These are phyloP conservation scores for Globisporangium uncinulatum DNA, from an alignment of 352 stramenopile genomes.

Conservation along the genomic window DNA sequence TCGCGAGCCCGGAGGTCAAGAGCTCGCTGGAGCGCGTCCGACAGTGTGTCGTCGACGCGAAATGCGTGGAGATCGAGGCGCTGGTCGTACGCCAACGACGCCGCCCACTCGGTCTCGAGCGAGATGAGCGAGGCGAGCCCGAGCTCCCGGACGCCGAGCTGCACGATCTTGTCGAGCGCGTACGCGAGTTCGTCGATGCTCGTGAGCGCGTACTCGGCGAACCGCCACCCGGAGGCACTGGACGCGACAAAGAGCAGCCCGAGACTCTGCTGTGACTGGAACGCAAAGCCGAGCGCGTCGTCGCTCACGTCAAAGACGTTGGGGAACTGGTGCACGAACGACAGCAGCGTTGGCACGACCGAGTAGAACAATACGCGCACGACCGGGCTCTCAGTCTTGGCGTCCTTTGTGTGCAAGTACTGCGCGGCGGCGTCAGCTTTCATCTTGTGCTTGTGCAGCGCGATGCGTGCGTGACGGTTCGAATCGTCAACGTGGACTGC, in stretches of 20 bases:
- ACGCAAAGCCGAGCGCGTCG: slow-evolving; percentile 12
- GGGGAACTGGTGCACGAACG: slow-evolving; percentile 53
- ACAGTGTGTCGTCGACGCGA: slow-evolving; percentile 1
- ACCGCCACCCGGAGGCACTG: slow-evolving; percentile 27
- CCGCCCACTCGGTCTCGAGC: slow-evolving; percentile 12
- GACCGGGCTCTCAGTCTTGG: slow-evolving; percentile 20
- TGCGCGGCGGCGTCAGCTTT: slow-evolving; percentile 19
- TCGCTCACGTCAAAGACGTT: slow-evolving; percentile 30
- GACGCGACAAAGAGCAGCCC: slow-evolving; percentile 28
- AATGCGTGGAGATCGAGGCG: slow-evolving; percentile 14
- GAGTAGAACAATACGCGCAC: slow-evolving; percentile 39
- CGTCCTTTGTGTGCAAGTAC: slow-evolving; percentile 19
- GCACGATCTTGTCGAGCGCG: slow-evolving; percentile 35
- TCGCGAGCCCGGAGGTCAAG: background rate
- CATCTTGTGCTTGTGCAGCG: slow-evolving; percentile 44
- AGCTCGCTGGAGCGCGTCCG: slow-evolving; percentile 7
- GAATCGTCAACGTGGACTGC: slow-evolving; percentile 39
- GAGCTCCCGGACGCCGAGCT: slow-evolving; percentile 10
- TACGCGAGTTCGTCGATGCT: slow-evolving; percentile 46
- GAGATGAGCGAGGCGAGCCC: background rate
- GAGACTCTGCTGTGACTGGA: slow-evolving; percentile 22
- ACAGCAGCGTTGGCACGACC: slow-evolving; percentile 37
- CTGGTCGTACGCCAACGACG: slow-evolving; percentile 3
- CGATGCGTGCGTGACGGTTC: slow-evolving; percentile 33
- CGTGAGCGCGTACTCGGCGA: slow-evolving; percentile 18